Percentiles rank a stretch among this genome's conserved stretches.
Conservation (phyloP, 2,329 filamentous ascomycete genomes). For the Hirsutella thompsonii region DNA sequence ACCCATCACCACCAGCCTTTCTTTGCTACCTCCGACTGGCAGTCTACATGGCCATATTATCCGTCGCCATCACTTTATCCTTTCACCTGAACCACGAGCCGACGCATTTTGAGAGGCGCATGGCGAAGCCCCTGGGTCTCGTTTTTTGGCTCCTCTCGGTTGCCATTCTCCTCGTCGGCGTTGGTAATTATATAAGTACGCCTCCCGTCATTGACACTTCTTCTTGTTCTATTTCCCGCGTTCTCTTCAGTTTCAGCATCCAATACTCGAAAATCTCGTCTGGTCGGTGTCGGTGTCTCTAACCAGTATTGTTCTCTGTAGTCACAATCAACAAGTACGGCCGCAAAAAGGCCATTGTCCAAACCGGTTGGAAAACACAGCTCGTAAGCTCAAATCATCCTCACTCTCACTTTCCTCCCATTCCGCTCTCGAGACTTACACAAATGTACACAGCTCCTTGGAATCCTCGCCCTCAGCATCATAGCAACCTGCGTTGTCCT, state of each 20-base stretch:
- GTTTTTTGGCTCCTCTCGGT: conserved; percentile 79
- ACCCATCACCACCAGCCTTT: too few relatives aligned
- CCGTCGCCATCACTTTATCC: conserved; percentile 79
- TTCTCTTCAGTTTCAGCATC: too few relatives aligned
- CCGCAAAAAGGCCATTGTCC: conserved; percentile 67
- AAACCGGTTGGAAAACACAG: conserved; percentile 89
- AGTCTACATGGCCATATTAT: conserved; percentile 82
- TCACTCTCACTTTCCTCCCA: neutral
- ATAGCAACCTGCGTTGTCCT: conserved; percentile 53
- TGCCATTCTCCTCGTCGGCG: conserved; percentile 61
- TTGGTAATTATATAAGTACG: conserved; percentile 76
- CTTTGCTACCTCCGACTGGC: conserved; percentile 83
- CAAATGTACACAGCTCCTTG: conserved; percentile 52
- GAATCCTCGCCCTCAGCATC: conserved; percentile 47
- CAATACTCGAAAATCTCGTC: too few relatives aligned
- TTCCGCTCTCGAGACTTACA: neutral
- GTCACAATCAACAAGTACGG: conserved; percentile 71
- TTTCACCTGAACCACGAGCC: conserved; percentile 79
- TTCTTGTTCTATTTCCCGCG: too few relatives aligned
- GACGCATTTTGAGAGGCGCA: conserved; percentile 53
- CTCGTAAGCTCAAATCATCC: conserved; percentile 38
- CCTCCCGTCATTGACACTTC: too few relatives aligned
- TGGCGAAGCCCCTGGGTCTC: conserved; percentile 73
- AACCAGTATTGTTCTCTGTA: conserved; percentile 12
- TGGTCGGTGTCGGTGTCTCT: neutral